Conservation (phyloP, 2,329 filamentous ascomycete genomes). For the Fusarium verticillioides region DNA sequence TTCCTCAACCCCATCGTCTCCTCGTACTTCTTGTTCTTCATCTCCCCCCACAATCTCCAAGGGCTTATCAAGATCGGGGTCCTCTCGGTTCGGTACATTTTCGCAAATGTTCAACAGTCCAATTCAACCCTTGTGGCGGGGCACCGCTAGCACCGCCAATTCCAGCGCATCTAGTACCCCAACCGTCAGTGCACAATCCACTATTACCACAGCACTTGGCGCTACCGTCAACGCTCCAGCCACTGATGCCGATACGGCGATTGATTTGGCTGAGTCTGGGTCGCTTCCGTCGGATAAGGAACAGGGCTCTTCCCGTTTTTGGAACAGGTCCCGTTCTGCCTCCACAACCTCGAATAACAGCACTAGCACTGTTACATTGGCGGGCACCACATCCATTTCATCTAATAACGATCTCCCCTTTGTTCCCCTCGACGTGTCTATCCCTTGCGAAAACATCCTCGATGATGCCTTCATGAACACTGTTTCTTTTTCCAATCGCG, state of each 20-base stretch:
- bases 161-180: constrained; percentile 31
- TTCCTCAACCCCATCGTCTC: constrained; percentile 35
- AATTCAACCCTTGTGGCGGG: constrained; percentile 43
- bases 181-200: constrained; percentile 29
- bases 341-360: constrained; percentile 42
- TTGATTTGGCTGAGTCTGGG: constrained; percentile 31
- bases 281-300: constrained; percentile 28
- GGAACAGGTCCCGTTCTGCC: constrained; percentile 43
- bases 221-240: constrained; percentile 36
- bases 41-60: constrained; percentile 42
- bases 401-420: constrained; percentile 52
- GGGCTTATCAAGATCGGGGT: constrained; percentile 44
- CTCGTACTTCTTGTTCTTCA: constrained; percentile 40
- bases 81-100: constrained; percentile 37
- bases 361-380: constrained; percentile 41
- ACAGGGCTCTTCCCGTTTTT: constrained; percentile 43
- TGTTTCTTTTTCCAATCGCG: constrained; percentile 71
- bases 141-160: constrained; percentile 21
- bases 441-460: constrained; percentile 66
- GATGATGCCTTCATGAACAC: constrained; percentile 68
- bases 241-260: constrained; percentile 28
- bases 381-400: constrained; percentile 30
- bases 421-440: constrained; percentile 65
- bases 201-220: constrained; percentile 21
- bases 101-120: constrained; percentile 43